Evolutionary conservation across 768 basidiomycete species (phyloP).

Genomic region (Tylopilus subfusipes): DNA sequence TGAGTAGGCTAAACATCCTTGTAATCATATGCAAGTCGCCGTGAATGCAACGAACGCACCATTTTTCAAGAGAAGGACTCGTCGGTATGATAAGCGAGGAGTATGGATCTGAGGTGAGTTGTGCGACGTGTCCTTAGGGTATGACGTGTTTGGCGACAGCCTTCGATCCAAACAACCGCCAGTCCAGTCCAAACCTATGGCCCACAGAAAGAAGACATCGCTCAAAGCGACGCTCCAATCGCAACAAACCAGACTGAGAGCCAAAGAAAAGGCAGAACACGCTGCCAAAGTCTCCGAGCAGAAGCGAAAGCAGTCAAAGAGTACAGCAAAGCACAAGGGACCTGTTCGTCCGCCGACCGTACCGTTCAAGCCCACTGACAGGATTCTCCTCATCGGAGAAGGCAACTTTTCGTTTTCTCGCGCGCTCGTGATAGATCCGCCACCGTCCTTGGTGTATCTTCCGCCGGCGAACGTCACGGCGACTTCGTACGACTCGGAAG

Average conservation of each 20-base stretch:
- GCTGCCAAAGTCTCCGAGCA: conserved; percentile 41
- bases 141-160: conserved; percentile 27
- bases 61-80: conserved; percentile 19
- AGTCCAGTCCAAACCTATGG: conserved; percentile 11
- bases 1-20: conserved; percentile 74
- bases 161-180: conserved; percentile 30
- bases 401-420: conserved; percentile 93
- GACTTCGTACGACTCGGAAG: conserved; percentile 81
- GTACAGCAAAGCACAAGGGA: conserved; percentile 37
- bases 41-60: conserved; percentile 27
- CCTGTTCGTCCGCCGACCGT: conserved; percentile 44
- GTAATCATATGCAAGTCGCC: neutral
- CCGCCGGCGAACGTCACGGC: conserved; percentile 71
- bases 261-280: conserved; percentile 58
- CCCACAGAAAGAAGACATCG: conserved; percentile 51
- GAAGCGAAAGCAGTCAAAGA: conserved; percentile 34
- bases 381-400: conserved; percentile 81
- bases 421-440: conserved; percentile 56
- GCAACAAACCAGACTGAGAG: conserved; percentile 63
- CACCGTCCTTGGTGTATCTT: conserved; percentile 45
- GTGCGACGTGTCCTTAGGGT: conserved; percentile 2
- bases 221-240: conserved; percentile 68
- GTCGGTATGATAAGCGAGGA: conserved; percentile 28
- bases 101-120: conserved; percentile 10
- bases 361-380: conserved; percentile 64